Percentiles rank a stretch among this genome's conserved stretches.
These are phyloP conservation scores for Aspergillus coremiiformis DNA, from an alignment of 495 filamentous ascomycete genomes.

Conservation along the genomic window DNA sequence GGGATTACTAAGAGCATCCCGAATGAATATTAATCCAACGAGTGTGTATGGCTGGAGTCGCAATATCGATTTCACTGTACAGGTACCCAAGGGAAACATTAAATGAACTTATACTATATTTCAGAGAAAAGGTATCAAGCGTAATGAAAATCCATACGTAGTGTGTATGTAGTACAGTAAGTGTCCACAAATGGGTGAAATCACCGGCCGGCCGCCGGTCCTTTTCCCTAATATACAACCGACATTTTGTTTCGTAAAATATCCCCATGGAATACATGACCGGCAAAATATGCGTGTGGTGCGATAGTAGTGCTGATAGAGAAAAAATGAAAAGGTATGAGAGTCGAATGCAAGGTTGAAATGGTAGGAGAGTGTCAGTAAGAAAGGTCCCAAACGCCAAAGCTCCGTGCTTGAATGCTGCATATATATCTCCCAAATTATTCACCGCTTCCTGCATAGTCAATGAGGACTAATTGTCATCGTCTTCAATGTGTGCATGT, in stretches of 20 bases:
- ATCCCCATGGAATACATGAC: slow-evolving; percentile 12
- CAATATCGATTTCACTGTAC: too few relatives aligned
- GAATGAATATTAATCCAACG: too few relatives aligned
- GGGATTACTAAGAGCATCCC: background rate
- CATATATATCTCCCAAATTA: slow-evolving; percentile 6
- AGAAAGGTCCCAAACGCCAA: slow-evolving; percentile 20
- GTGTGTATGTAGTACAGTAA: slow-evolving; percentile 21
- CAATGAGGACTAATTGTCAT: slow-evolving; percentile 19
- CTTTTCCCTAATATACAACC: slow-evolving; percentile 23
- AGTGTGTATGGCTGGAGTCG: too few relatives aligned
- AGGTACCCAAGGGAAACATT: background rate
- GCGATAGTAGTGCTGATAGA: slow-evolving; percentile 5
- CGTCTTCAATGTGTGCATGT: slow-evolving; percentile 21
- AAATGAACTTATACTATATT: background rate
- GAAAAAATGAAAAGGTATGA: slow-evolving; percentile 5
- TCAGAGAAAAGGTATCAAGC: background rate
- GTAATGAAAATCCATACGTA: slow-evolving; percentile 11
- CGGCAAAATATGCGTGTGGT: background rate
- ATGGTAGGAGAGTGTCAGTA: slow-evolving; percentile 24
- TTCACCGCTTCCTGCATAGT: background rate
- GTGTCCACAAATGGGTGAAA: slow-evolving; percentile 6
- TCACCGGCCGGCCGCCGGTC: background rate
- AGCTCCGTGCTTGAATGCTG: slow-evolving; percentile 32
- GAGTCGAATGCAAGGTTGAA: slow-evolving; percentile 6
- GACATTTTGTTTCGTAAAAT: slow-evolving; percentile 9